A percentile compares a stretch with the other conserved stretches of the same genome.
phyloP scores from a whole-genome alignment of 2,329 filamentous ascomycete species.

The Fulvia fulva region DNA sequence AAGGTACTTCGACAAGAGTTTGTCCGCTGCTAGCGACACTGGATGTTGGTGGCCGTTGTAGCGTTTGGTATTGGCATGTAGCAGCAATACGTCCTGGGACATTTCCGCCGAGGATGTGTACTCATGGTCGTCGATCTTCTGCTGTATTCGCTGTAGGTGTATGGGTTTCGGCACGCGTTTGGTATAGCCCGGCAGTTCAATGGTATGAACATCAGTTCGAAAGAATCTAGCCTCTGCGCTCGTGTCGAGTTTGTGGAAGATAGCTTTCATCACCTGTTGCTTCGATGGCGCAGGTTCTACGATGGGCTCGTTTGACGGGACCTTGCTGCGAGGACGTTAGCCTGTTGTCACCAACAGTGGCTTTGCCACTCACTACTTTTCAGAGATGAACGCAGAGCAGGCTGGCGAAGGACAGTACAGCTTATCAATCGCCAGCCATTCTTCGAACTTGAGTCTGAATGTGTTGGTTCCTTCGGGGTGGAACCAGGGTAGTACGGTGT shows the following conservation, averaged over 20 bases:
- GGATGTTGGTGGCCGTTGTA: constrained; percentile 15
- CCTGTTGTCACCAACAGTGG: not conserved
- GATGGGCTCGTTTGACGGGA: constrained; percentile 1
- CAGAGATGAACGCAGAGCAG: constrained; percentile 49
- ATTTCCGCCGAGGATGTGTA: constrained; percentile 12
- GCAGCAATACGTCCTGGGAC: constrained; percentile 12
- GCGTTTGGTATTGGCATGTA: constrained; percentile 9
- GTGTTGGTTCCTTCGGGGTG: constrained; percentile 33
- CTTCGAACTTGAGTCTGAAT: constrained; percentile 46
- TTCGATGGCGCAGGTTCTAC: constrained; percentile 1
- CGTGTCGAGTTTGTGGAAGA: constrained; percentile 10
- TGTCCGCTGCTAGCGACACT: constrained; percentile 10
- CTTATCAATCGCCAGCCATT: constrained; percentile 44
- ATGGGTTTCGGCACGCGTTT: constrained; percentile 6
- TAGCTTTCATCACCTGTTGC: not conserved
- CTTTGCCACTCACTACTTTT: constrained; percentile 26
- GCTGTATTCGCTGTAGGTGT: constrained; percentile 11
- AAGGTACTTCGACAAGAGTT: constrained; percentile 7
- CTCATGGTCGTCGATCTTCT: not conserved
- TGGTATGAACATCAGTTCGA: constrained; percentile 8
- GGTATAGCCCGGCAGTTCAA: constrained; percentile 4
- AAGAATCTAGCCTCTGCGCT: constrained; percentile 19
- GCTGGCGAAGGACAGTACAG: constrained; percentile 48
- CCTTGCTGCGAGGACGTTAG: not conserved
- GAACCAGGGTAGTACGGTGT: constrained; percentile 36